Base-by-base conservation (phyloP, 1,139 yeast species). In the Lodderomyces theae region DNA sequence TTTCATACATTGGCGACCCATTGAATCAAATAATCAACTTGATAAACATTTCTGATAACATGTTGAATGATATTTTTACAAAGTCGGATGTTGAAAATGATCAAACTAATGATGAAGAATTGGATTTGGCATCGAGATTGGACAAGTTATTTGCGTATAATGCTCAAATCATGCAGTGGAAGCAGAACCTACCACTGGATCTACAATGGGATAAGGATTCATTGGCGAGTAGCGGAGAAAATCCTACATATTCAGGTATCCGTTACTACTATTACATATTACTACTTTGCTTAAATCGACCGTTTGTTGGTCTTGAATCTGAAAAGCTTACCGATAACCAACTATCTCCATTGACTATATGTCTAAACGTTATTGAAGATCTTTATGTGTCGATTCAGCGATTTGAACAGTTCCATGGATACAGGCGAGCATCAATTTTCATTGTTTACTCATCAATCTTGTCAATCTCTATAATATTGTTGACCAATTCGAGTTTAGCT, bases 191-290 rank as follows among this genome's bases (percentile, higher is more conserved):
- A 35, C 80, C 81, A 0, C 60, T 60, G 3, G 79, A 74, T 45
- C 57, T 78, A 34, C 66, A 67, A 46, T 79, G 84, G 82, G 66
- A 72, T 40, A 60, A 69, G 35, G 54, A 57, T 2, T 56, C 63
- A n/a, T 58, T 79, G 25, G 56, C 59, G 34, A 57, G 58, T 40
- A 63, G 70, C n/a, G 79, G 79, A 42, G 66, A 74, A 58, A 60
- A 77, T 56, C 73, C 81, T 42, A 61, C 80, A 29, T 56, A 73
- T 17, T 66, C 78, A 43, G 67, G 78, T 41, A 72, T 79, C 28
- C 63, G 82, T 50, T 79, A 77, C 53, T 79, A 77, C 52, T 80
- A 79, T 52, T 80, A 79, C 51, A 74, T 80, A 34, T 69, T 79
- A 5, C 57, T 76, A 6, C 61, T 80, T 18, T 79, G 83, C 45